phyloP scores from a whole-genome alignment of 2,329 filamentous ascomycete species.

The Pseudocercospora eumusae region DNA sequence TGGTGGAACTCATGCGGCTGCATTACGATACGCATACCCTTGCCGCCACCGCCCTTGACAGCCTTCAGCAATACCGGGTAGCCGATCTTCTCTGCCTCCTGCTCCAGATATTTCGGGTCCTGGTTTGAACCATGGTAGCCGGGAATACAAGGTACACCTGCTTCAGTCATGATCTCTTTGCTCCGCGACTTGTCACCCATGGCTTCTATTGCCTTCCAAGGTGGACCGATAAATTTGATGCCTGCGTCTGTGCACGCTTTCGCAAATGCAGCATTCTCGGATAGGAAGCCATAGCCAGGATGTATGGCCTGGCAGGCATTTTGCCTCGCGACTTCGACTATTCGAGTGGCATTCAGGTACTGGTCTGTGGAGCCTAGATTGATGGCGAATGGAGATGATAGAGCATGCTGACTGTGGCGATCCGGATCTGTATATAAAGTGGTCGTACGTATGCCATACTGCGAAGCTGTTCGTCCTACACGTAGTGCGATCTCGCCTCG shows the following conservation, averaged over 20 bases:
- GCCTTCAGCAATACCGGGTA: slow-evolving; percentile 67
- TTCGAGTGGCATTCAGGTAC: slow-evolving; percentile 91
- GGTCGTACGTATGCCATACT: slow-evolving; percentile 87
- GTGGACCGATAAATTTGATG: slow-evolving; percentile 90
- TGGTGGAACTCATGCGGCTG: slow-evolving; percentile 60
- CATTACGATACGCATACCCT: slow-evolving; percentile 66
- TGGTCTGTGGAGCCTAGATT: slow-evolving; percentile 80
- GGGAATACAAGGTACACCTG: slow-evolving; percentile 94
- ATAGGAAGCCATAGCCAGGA: slow-evolving; percentile 92
- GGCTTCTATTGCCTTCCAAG: slow-evolving; percentile 69
- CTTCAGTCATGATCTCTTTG: slow-evolving; percentile 94
- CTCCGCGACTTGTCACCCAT: slow-evolving; percentile 93
- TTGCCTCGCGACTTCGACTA: slow-evolving; percentile 82
- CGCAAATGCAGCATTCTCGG: slow-evolving; percentile 90
- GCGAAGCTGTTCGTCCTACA: slow-evolving; percentile 82
- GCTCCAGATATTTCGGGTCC: slow-evolving; percentile 61
- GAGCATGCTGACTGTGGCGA: slow-evolving; percentile 80
- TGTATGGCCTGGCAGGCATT: slow-evolving; percentile 89
- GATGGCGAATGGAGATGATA: slow-evolving; percentile 78
- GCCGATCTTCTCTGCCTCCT: slow-evolving; percentile 71
- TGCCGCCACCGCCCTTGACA: slow-evolving; percentile 67
- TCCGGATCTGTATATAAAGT: slow-evolving; percentile 95
- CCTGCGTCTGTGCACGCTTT: slow-evolving; percentile 85
- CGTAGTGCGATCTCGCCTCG: slow-evolving; percentile 95
- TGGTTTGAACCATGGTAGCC: slow-evolving; percentile 92